These are phyloP conservation scores for Fusarium redolens DNA, from an alignment of 2,329 filamentous ascomycete species.

Conservation along the genomic window DNA sequence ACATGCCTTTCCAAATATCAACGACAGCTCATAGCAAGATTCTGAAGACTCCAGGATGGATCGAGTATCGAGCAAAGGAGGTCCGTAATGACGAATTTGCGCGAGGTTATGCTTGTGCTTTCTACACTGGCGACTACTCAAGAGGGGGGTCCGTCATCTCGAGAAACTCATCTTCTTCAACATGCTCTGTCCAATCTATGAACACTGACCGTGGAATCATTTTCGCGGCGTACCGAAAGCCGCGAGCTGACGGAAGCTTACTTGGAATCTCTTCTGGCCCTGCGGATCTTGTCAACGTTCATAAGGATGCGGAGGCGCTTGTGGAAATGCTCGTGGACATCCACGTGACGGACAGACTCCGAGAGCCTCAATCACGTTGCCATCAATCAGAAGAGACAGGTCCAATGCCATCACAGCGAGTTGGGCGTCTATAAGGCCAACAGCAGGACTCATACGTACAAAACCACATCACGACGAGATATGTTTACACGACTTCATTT, in stretches of 20 bases:
- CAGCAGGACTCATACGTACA: not conserved
- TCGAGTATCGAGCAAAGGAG: slow-evolving; percentile 61
- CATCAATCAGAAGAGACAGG: slow-evolving; percentile 52
- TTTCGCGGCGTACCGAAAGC: slow-evolving; percentile 66
- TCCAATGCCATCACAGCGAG: slow-evolving; percentile 50
- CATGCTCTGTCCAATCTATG: slow-evolving; percentile 37
- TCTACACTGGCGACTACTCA: slow-evolving; percentile 58
- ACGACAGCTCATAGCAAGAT: slow-evolving; percentile 62
- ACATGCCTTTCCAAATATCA: slow-evolving; percentile 64
- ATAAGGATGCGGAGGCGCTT: slow-evolving; percentile 62
- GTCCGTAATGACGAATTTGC: slow-evolving; percentile 59
- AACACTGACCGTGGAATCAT: slow-evolving; percentile 63
- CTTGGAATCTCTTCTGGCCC: slow-evolving; percentile 50
- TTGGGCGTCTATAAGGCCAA: slow-evolving; percentile 1
- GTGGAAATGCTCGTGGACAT: slow-evolving; percentile 65
- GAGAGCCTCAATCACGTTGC: slow-evolving; percentile 44
- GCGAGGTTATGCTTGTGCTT: slow-evolving; percentile 65
- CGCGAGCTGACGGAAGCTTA: slow-evolving; percentile 52
- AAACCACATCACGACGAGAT: slow-evolving; percentile 1
- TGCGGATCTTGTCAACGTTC: slow-evolving; percentile 59
- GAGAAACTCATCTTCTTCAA: slow-evolving; percentile 43
- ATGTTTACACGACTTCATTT: slow-evolving; percentile 21
- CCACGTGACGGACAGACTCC: slow-evolving; percentile 54
- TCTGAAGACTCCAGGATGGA: slow-evolving; percentile 62
- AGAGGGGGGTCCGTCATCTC: slow-evolving; percentile 41